Percentiles rank a stretch among this genome's conserved stretches.
phyloP scores from a whole-genome alignment of 495 filamentous ascomycete species.

The Annulohypoxylon nitens region DNA sequence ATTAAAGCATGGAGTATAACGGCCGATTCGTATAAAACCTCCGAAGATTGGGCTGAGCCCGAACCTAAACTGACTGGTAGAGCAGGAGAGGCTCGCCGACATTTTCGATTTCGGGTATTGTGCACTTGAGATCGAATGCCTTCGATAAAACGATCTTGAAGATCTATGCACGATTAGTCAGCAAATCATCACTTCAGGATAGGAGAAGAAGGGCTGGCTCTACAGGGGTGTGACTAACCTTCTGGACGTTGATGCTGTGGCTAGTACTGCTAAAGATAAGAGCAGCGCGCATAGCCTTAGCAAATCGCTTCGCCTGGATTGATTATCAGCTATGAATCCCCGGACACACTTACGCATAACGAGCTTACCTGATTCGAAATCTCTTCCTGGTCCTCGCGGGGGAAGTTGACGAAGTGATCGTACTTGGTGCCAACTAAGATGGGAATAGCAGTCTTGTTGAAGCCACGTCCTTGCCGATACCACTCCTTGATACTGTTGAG shows the following conservation, averaged over 20 bases:
- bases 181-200: conserved; percentile 11
- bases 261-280: conserved; percentile 98
- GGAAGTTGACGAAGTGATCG: conserved; percentile 98
- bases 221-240: conserved; percentile 68
- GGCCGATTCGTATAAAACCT: conserved; percentile 19
- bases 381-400: conserved; percentile 96
- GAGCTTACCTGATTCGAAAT: conserved; percentile 87
- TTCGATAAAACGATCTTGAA: conserved; percentile 99
- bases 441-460: conserved; percentile 99
- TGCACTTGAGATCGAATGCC: conserved; percentile 98
- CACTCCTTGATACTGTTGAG: conserved; percentile 99
- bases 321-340: conserved; percentile 30
- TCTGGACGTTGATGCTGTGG: conserved; percentile 99
- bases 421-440: conserved; percentile 98
- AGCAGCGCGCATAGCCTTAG: conserved; percentile 96
- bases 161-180: conserved; percentile 70
- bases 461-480: conserved; percentile 97
- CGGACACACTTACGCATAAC: background rate
- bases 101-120: conserved; percentile 98
- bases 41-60: conserved; percentile 12
- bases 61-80: conserved; percentile 80
- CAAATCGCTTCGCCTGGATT: conserved; percentile 88
- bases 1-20: conserved; percentile 30
- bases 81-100: conserved; percentile 95
- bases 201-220: conserved; percentile 3